Base-by-base conservation (phyloP, 1,284 basidiomycete genomes). In the Sanghuangporus weigelae region DNA sequence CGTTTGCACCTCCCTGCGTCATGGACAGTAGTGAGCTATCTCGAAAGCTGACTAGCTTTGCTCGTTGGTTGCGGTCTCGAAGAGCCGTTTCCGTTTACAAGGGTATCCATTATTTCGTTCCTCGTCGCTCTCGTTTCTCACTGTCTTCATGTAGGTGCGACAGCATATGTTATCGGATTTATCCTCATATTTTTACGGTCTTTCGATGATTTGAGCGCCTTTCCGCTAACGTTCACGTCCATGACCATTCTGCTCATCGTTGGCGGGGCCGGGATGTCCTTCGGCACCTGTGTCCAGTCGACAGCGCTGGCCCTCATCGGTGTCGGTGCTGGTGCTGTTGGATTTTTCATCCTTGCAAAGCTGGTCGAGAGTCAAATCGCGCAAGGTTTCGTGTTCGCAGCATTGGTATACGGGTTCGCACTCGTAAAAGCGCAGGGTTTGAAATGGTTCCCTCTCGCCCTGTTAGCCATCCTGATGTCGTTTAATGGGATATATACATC, bases 371-470 rank as follows among this genome's bases (percentile, higher is more conserved):
- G 68, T 38, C 70, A 68, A 16, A 72, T 75, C 21, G 74, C 73
- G 1, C 75, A 77, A 63, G 75, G 71, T 8, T 69, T 76, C 50
- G 68, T 73, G 7, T 75, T 75, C 38, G 70, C 71, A 4, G 49
- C 72, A 35, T 67, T 73, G 51, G 66, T 75, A 21, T 75, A 75
- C 56, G n/a, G 67, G 14, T 55, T 72, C 31, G 71, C 70, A 16
- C 48, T 72, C 5, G 62, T 72, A 31, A 73, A 72, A 64, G 66
- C 71, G 0, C 62, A 62, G 31, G 69, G 71, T 19, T 60, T 68
- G 26, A 70, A 68, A 55, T 74, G 68, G 62, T 71, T 75, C 42
- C 67, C 68, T 0, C 69, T 74, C 48, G 66, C 71, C 10, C 64
- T 75, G 10, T 64, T 74, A 16, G 69, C 71, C 35, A 72, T 75